Base-by-base conservation (phyloP, 73 alveolate species). In the Stentor roeselii region DNA sequence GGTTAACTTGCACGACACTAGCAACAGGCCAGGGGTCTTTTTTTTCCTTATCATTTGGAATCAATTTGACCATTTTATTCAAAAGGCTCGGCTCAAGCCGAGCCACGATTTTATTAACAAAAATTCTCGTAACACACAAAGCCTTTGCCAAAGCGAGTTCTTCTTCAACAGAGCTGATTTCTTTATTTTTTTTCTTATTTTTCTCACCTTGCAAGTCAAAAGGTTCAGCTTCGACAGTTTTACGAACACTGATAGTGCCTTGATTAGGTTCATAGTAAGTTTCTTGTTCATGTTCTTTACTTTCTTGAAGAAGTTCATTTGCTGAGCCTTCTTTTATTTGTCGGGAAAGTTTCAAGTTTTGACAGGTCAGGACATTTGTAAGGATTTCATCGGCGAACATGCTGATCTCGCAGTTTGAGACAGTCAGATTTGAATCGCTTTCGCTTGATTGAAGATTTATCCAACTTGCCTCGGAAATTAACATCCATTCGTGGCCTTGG, bases 221-320 rank as follows among this genome's bases (percentile, higher is more conserved):
- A 11, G 80, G 80, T 32, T 67, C 80, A 67, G 80, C 34, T 30
- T 67, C 14, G 21, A 30, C 41, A 30, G 15, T 34, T 30, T n/a
- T n/a, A 0, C 27, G 21, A 30, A 67, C 34, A 21, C 11, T 21
- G 14, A 2, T 32, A 21, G 80, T 67, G 15, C 80, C 80, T 67
- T 67, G 80, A 0, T 32, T 3, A 30, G 80, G 80, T 21, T 21
- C 37, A 67, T 67, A 67, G 2, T 30, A 67, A 27, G 41, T 67
- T 21, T 14, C 37, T 27, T 15, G 37, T 21, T 21, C 27, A 1
- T 67, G 15, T 30, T 67, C 80, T 67, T 67, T 67, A 1, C 37
- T 21, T 32, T 67, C 80, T 67, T 67, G 42, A 11, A 67, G 80
- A 1, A 67, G 27, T 67, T 67, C 80, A 21, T 67, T 40, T 27